Base-by-base conservation (phyloP, 1,284 basidiomycete genomes). In the Rhodotorula sp. region DNA sequence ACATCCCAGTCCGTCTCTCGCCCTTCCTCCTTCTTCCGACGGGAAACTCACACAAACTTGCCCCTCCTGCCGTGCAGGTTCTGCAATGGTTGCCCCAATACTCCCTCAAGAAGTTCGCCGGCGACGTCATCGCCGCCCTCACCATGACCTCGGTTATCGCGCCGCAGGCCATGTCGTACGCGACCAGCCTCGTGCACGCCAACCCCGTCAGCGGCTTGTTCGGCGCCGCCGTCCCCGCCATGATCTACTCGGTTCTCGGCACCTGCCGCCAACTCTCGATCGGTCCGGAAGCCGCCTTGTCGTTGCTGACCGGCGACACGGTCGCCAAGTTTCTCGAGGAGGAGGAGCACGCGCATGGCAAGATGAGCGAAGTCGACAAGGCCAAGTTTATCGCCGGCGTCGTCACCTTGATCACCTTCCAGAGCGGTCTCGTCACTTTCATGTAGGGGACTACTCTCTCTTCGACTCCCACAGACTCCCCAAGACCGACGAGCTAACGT, bases 131-230 rank as follows among this genome's bases (percentile, higher is more conserved):
- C 0, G 91, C 91, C 20, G 94, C 93, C 6, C 78, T 94, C 24
- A 94, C 93, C 0, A 87, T 82, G 12, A 91, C 93, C 14, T 91
- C 89, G 70, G 88, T 96, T 82, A 84, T 96, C 60, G 91, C 96
- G 74, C 94, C 94, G 6, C 91, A 93, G 80, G 78, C 90, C 2
- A 91, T 97, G 81, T 92, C 91, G 77, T 97, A 96, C 79, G 93
- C 93, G 5, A 88, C 89, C 2, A 89, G 91, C 5, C 83, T 97
- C 10, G 93, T 93, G 14, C 68, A 70, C 15, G 58, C 76, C n/a
- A 71, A 77, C 55, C 77, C 79, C 2, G 71, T 79, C 24, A 69
- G 30, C 86, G 94, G 94, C 59, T 82, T 97, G 76, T 93, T 95
- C 81, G 78, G 87, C 81, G 77, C 72, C 7, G 70, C 57, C 37